These are phyloP conservation scores for Botrytis fragariae DNA, from an alignment of 2,329 filamentous ascomycete genomes.

Conservation along the genomic window DNA sequence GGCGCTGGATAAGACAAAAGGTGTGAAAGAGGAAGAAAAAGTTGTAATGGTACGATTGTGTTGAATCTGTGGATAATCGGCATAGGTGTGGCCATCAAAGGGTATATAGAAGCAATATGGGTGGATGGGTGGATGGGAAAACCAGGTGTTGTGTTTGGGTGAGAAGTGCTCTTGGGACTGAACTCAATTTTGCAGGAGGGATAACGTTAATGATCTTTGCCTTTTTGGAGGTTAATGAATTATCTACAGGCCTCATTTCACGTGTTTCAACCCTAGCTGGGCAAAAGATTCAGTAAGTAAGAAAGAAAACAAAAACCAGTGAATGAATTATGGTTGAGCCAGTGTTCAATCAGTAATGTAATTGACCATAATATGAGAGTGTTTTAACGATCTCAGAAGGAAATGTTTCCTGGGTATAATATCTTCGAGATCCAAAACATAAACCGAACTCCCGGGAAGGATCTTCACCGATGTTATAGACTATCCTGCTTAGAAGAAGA, in stretches of 20 bases:
- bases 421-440: slow-evolving; percentile 1
- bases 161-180: neutral
- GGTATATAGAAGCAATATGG: neutral
- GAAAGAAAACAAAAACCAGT: neutral
- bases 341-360: neutral
- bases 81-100: neutral
- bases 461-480: neutral
- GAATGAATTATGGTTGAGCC: neutral
- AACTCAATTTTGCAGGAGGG: neutral
- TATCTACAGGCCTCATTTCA: neutral
- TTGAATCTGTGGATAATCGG: neutral
- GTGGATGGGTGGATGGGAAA: neutral
- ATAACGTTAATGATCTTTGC: neutral
- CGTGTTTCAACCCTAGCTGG: neutral
- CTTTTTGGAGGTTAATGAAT: neutral
- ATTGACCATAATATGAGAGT: neutral
- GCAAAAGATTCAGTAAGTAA: neutral
- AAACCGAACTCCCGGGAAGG: neutral
- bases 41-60: neutral
- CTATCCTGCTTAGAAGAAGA: neutral
- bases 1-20: too few species aligned
- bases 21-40: neutral
- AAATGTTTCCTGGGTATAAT: slow-evolving; percentile 7
- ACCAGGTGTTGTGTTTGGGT: neutral
- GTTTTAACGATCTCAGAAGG: neutral